A percentile compares a stretch with the other conserved stretches of the same genome.
Evolutionary conservation across 75 land plant genomes (phyloP).

Genomic region (Picea sitchensis): DNA sequence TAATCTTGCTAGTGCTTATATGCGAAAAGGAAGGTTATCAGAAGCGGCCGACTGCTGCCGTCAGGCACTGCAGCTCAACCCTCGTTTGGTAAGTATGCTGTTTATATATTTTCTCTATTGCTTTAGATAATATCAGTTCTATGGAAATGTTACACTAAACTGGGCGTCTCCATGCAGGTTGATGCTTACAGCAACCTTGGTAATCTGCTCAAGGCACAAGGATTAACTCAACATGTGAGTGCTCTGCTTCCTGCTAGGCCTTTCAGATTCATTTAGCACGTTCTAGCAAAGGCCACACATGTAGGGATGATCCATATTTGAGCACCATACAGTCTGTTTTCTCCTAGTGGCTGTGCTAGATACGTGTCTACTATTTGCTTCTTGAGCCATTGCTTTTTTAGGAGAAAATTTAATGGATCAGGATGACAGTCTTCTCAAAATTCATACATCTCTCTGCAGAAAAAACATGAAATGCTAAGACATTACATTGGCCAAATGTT

Average conservation of each 20-base stretch:
- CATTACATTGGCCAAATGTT: too few species aligned
- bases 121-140: not conserved
- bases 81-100: slow-evolving; percentile 26
- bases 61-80: slow-evolving; percentile 41
- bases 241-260: not conserved
- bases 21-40: slow-evolving; percentile 46
- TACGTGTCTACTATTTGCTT: too few species aligned
- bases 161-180: slow-evolving; percentile 21
- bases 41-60: slow-evolving; percentile 58
- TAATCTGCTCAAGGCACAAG: slow-evolving; percentile 49
- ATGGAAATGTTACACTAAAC: not conserved
- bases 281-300: too few species aligned
- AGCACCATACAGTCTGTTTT: too few species aligned
- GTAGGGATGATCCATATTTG: too few species aligned
- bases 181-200: slow-evolving; percentile 60
- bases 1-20: slow-evolving; percentile 56
- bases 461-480: too few species aligned
- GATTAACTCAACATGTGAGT: slow-evolving; percentile 42
- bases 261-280: too few species aligned
- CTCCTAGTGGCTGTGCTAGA: too few species aligned
- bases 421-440: too few species aligned
- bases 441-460: too few species aligned
- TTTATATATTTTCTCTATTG: not conserved
- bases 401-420: not conserved
- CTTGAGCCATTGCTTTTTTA: too few species aligned